Evolutionary conservation across 257 asterid species (phyloP).

Genomic region (Echium plantagineum): DNA sequence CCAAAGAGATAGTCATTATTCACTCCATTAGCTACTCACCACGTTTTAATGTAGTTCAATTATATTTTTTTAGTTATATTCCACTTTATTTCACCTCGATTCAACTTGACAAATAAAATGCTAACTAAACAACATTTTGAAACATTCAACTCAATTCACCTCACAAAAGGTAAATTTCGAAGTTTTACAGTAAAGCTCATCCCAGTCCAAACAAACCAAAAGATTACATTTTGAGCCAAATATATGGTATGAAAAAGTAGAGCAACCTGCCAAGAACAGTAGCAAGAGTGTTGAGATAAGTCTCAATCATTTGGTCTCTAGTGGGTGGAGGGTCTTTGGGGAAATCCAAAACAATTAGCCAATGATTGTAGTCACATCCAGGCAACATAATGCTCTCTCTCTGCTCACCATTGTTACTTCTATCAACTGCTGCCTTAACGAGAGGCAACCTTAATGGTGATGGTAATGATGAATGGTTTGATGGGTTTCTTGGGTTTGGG

Average conservation of each 20-base stretch:
- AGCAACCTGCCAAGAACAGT: conserved; percentile 83
- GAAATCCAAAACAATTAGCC: conserved; percentile 97
- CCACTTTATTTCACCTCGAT: too few species aligned
- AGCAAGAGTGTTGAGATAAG: conserved; percentile 84
- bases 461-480: conserved; percentile 23
- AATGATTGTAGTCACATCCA: conserved; percentile 98
- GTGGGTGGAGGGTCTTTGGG: conserved; percentile 98
- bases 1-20: too few species aligned
- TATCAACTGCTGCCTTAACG: conserved; percentile 59
- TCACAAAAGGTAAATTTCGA: too few species aligned
- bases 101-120: too few species aligned
- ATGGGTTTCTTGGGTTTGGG: conserved; percentile 14
- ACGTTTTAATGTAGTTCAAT: too few species aligned
- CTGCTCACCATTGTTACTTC: conserved; percentile 49
- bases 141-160: too few species aligned
- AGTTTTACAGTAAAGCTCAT: too few species aligned
- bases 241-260: not conserved
- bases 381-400: conserved; percentile 89
- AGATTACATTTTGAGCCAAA: not conserved
- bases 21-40: too few species aligned
- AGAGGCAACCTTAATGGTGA: conserved; percentile 41
- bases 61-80: too few species aligned
- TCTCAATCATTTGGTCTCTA: conserved; percentile 95
- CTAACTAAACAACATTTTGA: too few species aligned
- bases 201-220: not conserved